Evolutionary conservation across 768 basidiomycete species (phyloP), one percentile per base, ranked within the genome.

Genomic region (Amanita muscaria): DNA sequence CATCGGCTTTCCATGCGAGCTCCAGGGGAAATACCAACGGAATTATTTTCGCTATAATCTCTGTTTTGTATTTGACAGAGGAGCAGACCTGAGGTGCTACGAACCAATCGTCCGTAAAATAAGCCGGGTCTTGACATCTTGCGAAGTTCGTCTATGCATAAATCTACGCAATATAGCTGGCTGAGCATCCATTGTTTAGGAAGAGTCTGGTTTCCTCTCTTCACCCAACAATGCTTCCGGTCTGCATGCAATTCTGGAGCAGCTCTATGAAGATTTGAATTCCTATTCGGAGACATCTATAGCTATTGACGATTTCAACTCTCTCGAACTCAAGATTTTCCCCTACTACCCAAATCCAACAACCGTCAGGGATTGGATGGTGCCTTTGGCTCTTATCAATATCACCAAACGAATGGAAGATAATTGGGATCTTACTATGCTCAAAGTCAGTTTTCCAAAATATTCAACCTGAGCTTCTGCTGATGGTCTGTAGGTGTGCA

Each of bases 271-370:
- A 56, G 96, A 99, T 54, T 66, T 99, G 53, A 98, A 97, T 62
- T 93, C 91, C 6, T 98, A 94, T 64, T 91, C 90, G 1, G 94
- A 97, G 65, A 92, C 94, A 1, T 90, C 88, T 2, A 93, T 99
- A 42, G 73, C 77, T 2, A 81, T 98, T 51, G 88, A 96, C 61
- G 76, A 77, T 34, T 91, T 91, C 69, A 96, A 93, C 58, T 89
- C 91, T 2, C 85, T 98, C 44, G 93, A 98, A 58, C 64, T 99
- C 52, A 93, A 94, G 61, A 87, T 98, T 34, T 91, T 97, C 49
- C 94, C 96, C 0, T 94, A 92, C 64, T 93, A 93, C 53, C 91
- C 90, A 16, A 98, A 97, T 54, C 94, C 96, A 14, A 84, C 85
- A 0, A 68, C 72, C 3, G 88, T 97, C 10, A 77, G 82, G 51